Percentiles rank a stretch among this genome's conserved stretches.
phyloP scores from a whole-genome alignment of 1,284 basidiomycete genomes.

The Trichosporon faecale region DNA sequence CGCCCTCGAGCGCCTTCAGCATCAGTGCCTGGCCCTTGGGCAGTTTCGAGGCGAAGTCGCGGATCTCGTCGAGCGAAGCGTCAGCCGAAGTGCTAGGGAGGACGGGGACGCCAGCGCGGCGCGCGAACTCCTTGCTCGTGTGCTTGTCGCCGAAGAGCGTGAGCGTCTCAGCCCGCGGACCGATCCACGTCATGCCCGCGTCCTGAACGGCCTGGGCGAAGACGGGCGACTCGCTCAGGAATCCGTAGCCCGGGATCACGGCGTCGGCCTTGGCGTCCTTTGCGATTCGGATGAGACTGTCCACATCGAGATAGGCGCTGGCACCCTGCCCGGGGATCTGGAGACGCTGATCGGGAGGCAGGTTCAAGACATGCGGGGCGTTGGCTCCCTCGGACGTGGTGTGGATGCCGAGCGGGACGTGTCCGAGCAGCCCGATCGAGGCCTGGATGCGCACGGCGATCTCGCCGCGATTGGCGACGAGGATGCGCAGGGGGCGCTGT shows the following conservation, averaged over 20 bases:
- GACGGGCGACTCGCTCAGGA: conserved; percentile 69
- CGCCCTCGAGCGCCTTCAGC: conserved; percentile 68
- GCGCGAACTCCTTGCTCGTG: conserved; percentile 71
- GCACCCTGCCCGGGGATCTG: conserved; percentile 23
- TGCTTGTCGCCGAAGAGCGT: conserved; percentile 62
- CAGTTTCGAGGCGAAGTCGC: conserved; percentile 31
- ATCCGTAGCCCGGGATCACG: conserved; percentile 67
- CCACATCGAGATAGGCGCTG: conserved; percentile 22
- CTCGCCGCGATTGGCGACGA: conserved; percentile 26
- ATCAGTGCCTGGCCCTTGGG: conserved; percentile 52
- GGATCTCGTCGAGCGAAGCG: conserved; percentile 21
- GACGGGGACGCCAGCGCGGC: conserved; percentile 72
- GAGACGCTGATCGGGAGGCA: conserved; percentile 12
- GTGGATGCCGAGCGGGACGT: conserved; percentile 22
- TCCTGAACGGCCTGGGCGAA: conserved; percentile 59
- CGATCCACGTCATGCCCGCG: conserved; percentile 62
- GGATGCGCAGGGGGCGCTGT: conserved; percentile 19
- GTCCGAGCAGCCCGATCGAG: conserved; percentile 19
- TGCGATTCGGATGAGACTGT: conserved; percentile 15
- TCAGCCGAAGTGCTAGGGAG: conserved; percentile 18
- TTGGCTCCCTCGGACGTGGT: conserved; percentile 14
- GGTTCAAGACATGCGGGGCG: conserved; percentile 22
- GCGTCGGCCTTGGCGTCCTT: conserved; percentile 20
- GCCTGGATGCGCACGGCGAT: conserved; percentile 25
- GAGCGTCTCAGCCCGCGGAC: conserved; percentile 61